Evolutionary conservation across 2,329 filamentous ascomycete species (phyloP).

Genomic region (Pseudocercospora pini-densiflorae): DNA sequence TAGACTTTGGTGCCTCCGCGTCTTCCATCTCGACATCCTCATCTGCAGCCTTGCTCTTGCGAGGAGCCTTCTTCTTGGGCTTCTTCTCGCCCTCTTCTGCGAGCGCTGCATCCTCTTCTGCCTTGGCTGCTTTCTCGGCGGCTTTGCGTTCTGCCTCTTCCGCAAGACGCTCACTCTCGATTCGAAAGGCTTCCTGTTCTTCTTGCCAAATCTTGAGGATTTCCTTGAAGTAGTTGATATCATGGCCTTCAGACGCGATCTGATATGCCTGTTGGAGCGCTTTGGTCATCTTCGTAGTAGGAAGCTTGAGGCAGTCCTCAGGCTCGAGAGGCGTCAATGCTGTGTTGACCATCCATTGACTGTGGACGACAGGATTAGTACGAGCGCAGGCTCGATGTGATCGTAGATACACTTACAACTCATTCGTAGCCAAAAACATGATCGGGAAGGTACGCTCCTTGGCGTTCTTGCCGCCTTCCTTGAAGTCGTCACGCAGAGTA

Average conservation of each 20-base stretch:
- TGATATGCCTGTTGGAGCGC: slow-evolving; percentile 77
- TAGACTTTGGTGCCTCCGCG: slow-evolving; percentile 62
- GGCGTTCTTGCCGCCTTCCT: slow-evolving; percentile 83
- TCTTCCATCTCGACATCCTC: slow-evolving; percentile 63
- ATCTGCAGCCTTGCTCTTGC: slow-evolving; percentile 41
- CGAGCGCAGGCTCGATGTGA: not conserved
- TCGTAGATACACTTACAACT: slow-evolving; percentile 76
- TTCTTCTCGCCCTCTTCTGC: slow-evolving; percentile 59
- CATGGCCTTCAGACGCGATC: slow-evolving; percentile 77
- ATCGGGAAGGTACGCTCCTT: slow-evolving; percentile 87
- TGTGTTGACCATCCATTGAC: slow-evolving; percentile 89
- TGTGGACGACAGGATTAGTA: slow-evolving; percentile 45
- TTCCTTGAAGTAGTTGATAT: slow-evolving; percentile 81
- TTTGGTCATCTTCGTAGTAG: slow-evolving; percentile 81
- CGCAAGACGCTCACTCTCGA: slow-evolving; percentile 45
- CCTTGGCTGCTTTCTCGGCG: slow-evolving; percentile 50
- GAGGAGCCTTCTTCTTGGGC: slow-evolving; percentile 41
- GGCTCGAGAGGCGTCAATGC: slow-evolving; percentile 78
- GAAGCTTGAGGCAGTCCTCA: slow-evolving; percentile 67
- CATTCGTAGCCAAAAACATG: slow-evolving; percentile 94
- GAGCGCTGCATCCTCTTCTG: slow-evolving; percentile 35
- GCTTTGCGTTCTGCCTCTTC: slow-evolving; percentile 44
- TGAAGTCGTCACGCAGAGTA: slow-evolving; percentile 83
- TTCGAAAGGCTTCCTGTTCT: slow-evolving; percentile 48
- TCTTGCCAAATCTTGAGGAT: slow-evolving; percentile 67